Conservation (phyloP, 768 basidiomycete genomes). For the Suillus occidentalis region DNA sequence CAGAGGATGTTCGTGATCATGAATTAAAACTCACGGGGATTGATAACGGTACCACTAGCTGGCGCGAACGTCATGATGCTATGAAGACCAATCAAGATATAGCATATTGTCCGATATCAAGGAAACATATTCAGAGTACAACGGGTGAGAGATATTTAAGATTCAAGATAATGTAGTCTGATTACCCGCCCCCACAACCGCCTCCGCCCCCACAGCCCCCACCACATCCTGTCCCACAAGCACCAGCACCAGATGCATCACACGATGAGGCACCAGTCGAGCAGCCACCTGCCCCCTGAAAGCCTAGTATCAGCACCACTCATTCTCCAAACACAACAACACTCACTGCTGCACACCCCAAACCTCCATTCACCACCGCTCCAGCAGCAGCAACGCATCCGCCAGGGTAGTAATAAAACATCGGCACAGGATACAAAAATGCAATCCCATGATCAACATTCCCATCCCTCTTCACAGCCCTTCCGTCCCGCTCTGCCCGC, state of each 20-base stretch:
- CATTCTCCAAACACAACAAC: not conserved
- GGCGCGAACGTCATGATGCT: not conserved
- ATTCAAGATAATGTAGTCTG: not conserved
- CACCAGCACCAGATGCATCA: constrained; percentile 12
- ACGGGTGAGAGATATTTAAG: not conserved
- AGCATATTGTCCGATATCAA: not conserved
- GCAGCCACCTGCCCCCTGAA: constrained; percentile 2
- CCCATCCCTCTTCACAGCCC: constrained; percentile 8
- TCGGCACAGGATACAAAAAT: constrained; percentile 42
- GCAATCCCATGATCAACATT: constrained; percentile 27
- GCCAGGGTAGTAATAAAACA: constrained; percentile 27
- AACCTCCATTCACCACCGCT: constrained; percentile 4
- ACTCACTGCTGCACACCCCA: constrained; percentile 9
- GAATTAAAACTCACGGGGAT: not conserved
- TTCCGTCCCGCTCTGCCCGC: constrained; percentile 27
- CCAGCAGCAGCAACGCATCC: constrained; percentile 17
- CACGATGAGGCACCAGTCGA: not conserved
- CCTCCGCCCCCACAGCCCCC: not conserved
- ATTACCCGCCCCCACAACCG: not conserved
- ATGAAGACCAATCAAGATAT: not conserved
- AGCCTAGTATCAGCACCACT: not conserved
- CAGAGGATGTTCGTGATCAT: not conserved
- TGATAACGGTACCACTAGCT: not conserved
- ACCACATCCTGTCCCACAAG: constrained; percentile 5
- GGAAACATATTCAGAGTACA: not conserved